A percentile compares a stretch with the other conserved stretches of the same genome.
Conservation (phyloP, 768 basidiomycete species). For the Coprinellus micaceus region DNA sequence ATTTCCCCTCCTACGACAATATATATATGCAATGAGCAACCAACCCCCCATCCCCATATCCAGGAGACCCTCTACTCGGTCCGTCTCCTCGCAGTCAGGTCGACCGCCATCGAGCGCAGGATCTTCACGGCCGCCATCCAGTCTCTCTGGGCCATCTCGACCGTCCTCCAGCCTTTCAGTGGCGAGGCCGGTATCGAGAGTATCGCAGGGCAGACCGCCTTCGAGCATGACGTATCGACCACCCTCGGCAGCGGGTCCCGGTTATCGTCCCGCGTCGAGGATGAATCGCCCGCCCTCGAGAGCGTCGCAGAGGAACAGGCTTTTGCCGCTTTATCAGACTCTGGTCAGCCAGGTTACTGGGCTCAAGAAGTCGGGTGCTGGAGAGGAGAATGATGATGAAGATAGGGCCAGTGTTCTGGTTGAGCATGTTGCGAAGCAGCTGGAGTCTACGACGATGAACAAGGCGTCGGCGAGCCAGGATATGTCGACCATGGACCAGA, state of each 20-base stretch:
- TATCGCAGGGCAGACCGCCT: slow-evolving; percentile 33
- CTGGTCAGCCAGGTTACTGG: slow-evolving; percentile 55
- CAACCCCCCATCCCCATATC: no score
- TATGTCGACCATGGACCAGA: slow-evolving; percentile 50
- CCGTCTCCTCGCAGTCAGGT: slow-evolving; percentile 5
- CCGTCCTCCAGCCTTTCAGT: slow-evolving; percentile 33
- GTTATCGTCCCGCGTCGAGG: slow-evolving; percentile 37
- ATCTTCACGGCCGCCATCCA: slow-evolving; percentile 40
- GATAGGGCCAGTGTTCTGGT: slow-evolving; percentile 39
- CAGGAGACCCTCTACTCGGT: no score
- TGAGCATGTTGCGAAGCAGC: slow-evolving; percentile 54
- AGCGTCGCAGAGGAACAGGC: slow-evolving; percentile 46
- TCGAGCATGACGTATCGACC: slow-evolving; percentile 11
- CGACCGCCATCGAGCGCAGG: slow-evolving; percentile 17
- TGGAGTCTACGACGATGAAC: slow-evolving; percentile 51
- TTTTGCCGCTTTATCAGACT: slow-evolving; percentile 51
- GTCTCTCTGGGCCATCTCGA: slow-evolving; percentile 42
- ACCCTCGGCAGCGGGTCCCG: slow-evolving; percentile 17
- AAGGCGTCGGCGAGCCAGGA: slow-evolving; percentile 59
- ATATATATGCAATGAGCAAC: no score
- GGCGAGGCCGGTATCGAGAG: slow-evolving; percentile 27
- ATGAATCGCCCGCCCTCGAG: slow-evolving; percentile 46
- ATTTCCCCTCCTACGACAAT: no score
- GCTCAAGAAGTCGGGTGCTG: slow-evolving; percentile 23
- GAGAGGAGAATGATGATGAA: slow-evolving; percentile 35